phyloP scores from a whole-genome alignment of 805 yeast genomes.

The Suhomyces sp. region DNA sequence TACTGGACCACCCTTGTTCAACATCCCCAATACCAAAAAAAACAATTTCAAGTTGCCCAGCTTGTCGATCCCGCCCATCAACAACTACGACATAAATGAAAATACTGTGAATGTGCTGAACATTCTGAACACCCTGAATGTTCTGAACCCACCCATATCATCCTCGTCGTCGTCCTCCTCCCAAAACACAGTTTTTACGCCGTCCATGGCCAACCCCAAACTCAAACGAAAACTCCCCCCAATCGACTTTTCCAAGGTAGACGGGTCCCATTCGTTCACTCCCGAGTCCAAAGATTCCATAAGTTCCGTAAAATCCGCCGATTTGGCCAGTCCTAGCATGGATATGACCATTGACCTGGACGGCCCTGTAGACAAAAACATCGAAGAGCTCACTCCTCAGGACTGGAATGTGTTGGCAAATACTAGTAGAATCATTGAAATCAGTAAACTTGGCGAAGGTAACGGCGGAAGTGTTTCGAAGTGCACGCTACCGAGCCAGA shows the following conservation, averaged over 20 bases:
- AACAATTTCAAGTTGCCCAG: slow-evolving; percentile 21
- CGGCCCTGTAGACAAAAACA: slow-evolving; percentile 12
- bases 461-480: slow-evolving; percentile 88
- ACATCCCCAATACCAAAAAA: slow-evolving; percentile 31
- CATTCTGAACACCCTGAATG: not conserved
- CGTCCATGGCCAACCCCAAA: slow-evolving; percentile 5
- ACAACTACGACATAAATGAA: not conserved
- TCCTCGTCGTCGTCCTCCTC: slow-evolving; percentile 5
- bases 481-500: slow-evolving; percentile 51
- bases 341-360: not conserved
- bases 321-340: not conserved
- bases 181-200: slow-evolving; percentile 5
- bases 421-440: slow-evolving; percentile 58
- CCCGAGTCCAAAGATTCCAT: not conserved
- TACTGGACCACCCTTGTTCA: slow-evolving; percentile 25
- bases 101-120: not conserved
- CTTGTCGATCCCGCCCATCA: slow-evolving; percentile 27
- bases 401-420: slow-evolving; percentile 70
- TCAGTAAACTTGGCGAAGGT: slow-evolving; percentile 86
- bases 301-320: not conserved
- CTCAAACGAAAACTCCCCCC: slow-evolving; percentile 42
- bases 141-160: not conserved
- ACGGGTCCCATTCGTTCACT: slow-evolving; percentile 8
- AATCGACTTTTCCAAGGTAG: slow-evolving; percentile 35
- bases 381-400: slow-evolving; percentile 61